Evolutionary conservation across 1,139 yeast genomes (phyloP), one percentile per base, ranked within the genome.

Genomic region (Taphrina deformans): DNA sequence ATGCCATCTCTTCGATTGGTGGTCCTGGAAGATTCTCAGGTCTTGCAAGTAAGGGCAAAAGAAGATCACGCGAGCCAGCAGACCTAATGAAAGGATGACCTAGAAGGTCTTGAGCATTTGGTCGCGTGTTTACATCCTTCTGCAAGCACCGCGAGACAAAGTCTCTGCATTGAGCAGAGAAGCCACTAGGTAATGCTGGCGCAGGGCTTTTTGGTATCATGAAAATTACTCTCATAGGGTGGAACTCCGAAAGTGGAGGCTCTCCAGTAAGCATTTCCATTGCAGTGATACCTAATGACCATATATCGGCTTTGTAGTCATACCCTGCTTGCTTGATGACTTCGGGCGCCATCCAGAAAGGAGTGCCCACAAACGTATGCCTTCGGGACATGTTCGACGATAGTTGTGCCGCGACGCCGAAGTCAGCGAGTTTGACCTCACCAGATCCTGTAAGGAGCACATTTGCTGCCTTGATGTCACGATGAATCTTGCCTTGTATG

Each of bases 331-430:
- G 96, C 71, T 85, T 78, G 52, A 93, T 88, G 1, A 93, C 96
- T 72, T 95, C 99, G 0, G 99, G 99, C 0, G 98, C 96, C 99
- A 95, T 95, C 95, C 98, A 93, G 74, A 92, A 93, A 33, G 99
- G 99, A 0, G 99, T 93, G 0, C 99, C 99, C 7, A 93, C 99
- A 72, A 96, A 93, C 0, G 99, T 93, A 71, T 88, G 87, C 69
- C 96, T 74, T 66, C 85, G 83, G 60, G 87, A 89, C 75, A 88
- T 81, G 75, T 85, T 89, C 72, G 85, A 89, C 33, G 91, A 88
- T 64, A 86, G 82, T 76, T 87, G 97, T 21, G 92, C 89, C 0
- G 97, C 95, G 2, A 93, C 96, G 0, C 99, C 99, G 77, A 93
- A 93, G 76, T 95, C 99, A 1, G 97, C 97, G 65, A 93, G 80